phyloP scores from a whole-genome alignment of 345 rosid species.

The Eucalyptus paniculata region DNA sequence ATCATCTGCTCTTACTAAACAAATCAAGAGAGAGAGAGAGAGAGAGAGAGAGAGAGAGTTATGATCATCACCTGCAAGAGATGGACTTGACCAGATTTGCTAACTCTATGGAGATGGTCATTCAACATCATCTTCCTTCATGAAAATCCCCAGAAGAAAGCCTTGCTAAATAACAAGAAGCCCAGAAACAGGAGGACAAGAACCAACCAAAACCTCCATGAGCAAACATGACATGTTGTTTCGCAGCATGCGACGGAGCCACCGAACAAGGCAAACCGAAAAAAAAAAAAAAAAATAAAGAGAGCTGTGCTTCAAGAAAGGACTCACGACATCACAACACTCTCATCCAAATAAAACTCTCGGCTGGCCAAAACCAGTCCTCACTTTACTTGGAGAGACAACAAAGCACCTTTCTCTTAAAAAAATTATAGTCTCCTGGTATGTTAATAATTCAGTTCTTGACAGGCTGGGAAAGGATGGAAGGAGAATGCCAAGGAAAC shows the following conservation, averaged over 20 bases:
- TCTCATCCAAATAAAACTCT: background rate
- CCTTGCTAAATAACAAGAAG: background rate
- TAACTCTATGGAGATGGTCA: constrained; percentile 26
- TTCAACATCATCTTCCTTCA: constrained; percentile 24
- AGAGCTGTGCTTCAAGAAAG: background rate
- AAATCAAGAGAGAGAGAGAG: background rate
- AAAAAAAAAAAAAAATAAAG: background rate
- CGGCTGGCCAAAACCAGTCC: constrained; percentile 2
- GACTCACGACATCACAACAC: background rate
- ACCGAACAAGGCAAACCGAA: constrained; percentile 1
- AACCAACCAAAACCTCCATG: background rate
- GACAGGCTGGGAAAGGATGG: constrained; percentile 61
- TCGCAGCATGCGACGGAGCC: constrained; percentile 7
- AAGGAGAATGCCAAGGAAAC: constrained; percentile 4
- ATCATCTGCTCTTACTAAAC: background rate
- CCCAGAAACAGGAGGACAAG: background rate
- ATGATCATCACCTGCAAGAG: constrained; percentile 31
- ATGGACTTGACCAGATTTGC: constrained; percentile 11
- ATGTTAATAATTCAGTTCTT: constrained; percentile 37
- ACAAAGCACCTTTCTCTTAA: constrained; percentile 19
- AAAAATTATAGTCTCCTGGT: background rate
- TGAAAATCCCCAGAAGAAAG: constrained; percentile 11
- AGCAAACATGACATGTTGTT: background rate
- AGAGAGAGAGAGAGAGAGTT: background rate
- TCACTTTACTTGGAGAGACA: constrained; percentile 22